A percentile compares a stretch with the other conserved stretches of the same genome.
These are phyloP conservation scores for Pseudomonodictys pantanalensis DNA, from an alignment of 495 filamentous ascomycete genomes.

Conservation along the genomic window DNA sequence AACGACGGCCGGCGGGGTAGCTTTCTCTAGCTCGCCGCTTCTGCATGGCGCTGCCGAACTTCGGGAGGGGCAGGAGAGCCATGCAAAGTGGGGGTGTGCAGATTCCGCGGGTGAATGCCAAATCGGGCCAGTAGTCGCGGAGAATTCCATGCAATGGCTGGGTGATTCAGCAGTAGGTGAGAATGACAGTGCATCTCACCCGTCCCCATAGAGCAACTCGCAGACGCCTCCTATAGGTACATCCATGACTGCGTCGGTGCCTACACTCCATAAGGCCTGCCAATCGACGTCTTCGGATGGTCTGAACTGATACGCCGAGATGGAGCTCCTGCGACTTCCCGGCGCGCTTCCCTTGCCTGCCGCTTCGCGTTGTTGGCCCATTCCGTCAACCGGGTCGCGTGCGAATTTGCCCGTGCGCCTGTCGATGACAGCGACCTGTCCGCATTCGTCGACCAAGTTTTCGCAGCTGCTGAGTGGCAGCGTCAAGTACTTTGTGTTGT, in stretches of 20 bases:
- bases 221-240: slow-evolving; percentile 95
- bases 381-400: slow-evolving; percentile 42
- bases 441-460: slow-evolving; percentile 89
- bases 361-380: slow-evolving; percentile 51
- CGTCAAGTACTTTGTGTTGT: slow-evolving; percentile 87
- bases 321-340: slow-evolving; percentile 10
- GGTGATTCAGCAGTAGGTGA: not conserved
- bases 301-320: slow-evolving; percentile 25
- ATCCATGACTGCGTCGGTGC: slow-evolving; percentile 98
- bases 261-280: slow-evolving; percentile 79
- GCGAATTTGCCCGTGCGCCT: slow-evolving; percentile 56
- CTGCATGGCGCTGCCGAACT: no score
- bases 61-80: no score
- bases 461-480: slow-evolving; percentile 75
- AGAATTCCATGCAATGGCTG: no score
- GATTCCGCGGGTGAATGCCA: no score
- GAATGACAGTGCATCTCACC: not conserved
- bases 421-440: slow-evolving; percentile 79
- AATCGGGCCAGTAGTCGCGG: no score
- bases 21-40: no score
- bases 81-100: not conserved
- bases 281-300: slow-evolving; percentile 56
- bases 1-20: no score
- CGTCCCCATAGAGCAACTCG: slow-evolving; percentile 73
- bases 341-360: slow-evolving; percentile 38